phyloP scores from a whole-genome alignment of 257 asterid genomes.

The Catharanthus roseus region DNA sequence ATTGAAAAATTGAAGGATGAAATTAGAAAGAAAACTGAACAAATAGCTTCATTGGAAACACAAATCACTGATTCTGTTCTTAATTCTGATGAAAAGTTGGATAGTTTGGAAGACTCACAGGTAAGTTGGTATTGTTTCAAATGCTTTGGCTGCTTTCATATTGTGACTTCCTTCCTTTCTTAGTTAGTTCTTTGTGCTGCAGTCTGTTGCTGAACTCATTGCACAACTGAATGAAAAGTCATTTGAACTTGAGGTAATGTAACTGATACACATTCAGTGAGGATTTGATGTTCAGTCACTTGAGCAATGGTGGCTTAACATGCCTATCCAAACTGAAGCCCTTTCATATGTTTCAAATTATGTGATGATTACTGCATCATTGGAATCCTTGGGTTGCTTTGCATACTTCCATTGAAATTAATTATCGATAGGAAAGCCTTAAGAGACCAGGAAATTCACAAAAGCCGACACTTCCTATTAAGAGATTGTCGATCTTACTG shows the following conservation, averaged over 20 bases:
- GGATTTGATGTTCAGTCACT: not conserved
- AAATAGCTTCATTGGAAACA: constrained; percentile 68
- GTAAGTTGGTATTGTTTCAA: constrained; percentile 36
- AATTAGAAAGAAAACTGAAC: constrained; percentile 58
- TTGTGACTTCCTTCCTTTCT: not conserved
- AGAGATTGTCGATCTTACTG: too few species aligned
- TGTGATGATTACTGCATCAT: not conserved
- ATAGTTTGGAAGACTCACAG: constrained; percentile 54
- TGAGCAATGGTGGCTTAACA: constrained; percentile 1
- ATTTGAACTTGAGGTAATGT: constrained; percentile 93
- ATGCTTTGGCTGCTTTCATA: constrained; percentile 10
- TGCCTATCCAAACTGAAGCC: not conserved
- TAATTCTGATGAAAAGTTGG: constrained; percentile 45
- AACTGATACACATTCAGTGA: constrained; percentile 13
- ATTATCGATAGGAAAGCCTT: too few species aligned
- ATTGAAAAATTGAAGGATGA: constrained; percentile 70
- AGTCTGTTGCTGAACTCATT: constrained; percentile 67
- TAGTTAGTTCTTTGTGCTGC: constrained; percentile 33
- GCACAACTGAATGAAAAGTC: constrained; percentile 88
- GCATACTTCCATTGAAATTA: too few species aligned
- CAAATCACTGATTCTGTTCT: constrained; percentile 57
- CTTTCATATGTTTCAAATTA: not conserved
- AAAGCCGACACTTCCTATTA: too few species aligned
- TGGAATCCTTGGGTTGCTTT: not conserved
- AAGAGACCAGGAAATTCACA: too few species aligned